Base-by-base conservation (phyloP, 1,139 yeast genomes). In the Magnusiomyces magnusii region DNA sequence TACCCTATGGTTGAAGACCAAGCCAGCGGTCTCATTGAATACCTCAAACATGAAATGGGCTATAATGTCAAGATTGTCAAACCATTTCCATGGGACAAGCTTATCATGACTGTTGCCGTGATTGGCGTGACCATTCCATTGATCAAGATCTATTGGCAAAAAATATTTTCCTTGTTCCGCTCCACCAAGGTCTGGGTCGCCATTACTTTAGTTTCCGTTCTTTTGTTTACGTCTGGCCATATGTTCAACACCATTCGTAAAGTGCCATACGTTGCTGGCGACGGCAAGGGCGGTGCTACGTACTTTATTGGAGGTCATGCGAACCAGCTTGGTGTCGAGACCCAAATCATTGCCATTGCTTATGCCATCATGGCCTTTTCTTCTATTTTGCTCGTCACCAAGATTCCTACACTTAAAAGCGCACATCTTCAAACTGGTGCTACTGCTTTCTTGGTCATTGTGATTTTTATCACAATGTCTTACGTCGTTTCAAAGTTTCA, bases 171-270 rank as follows among this genome's bases (percentile, higher is more conserved):
- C 34, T 54, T 81, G 39, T 62, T 73, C 36, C 69, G 72, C 42
- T 72, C 77, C 53, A 78, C 75, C 62, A 80, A 81, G 62, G 67
- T 86, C 57, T 90, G 96, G 96, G 85, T 86, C 55, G 80, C 82
- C 2, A 59, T 79, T 19, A 78, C 88, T 2, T 75, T 88, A 25
- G 76, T 87, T 52, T 68, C 81, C 17, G 80, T 89, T 31, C 77
- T 92, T 63, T 75, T 91, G 67, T 88, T 92, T 76, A 85, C 83
- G 57, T 79, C 95, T 15, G 99, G 99, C 19, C 88, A 91, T 74
- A 93, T 93, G 99, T 93, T 84, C 80, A 91, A 90, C 71, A 82
- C 83, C 66, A 93, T 93, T 64, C 83, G 98, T 71, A 81, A 81
- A 51, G 80, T 85, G 9, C 96, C 90, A 23, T 87, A 84, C 68